phyloP scores from a whole-genome alignment of 805 yeast genomes.

The Metschnikowia cubensis region DNA sequence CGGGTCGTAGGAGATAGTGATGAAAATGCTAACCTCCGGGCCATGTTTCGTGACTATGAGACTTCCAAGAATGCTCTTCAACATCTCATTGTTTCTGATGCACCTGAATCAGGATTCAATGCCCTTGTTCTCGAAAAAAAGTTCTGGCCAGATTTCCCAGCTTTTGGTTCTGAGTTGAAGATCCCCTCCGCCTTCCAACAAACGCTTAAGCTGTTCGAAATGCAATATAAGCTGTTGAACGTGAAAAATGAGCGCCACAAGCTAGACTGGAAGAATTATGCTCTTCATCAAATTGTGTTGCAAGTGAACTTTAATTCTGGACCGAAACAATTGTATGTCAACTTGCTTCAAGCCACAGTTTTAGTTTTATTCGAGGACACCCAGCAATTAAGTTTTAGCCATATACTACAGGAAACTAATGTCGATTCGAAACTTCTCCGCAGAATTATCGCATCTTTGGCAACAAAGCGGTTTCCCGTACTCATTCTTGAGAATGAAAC shows the following conservation, averaged over 20 bases:
- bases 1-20: conserved; percentile 31
- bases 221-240: conserved; percentile 18
- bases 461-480: conserved; percentile 29
- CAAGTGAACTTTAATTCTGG: conserved; percentile 29
- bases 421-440: conserved; percentile 30
- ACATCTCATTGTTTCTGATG: background rate
- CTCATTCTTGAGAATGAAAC: conserved; percentile 15
- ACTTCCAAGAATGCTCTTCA: conserved; percentile 18
- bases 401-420: conserved; percentile 26
- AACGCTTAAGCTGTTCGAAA: conserved; percentile 21
- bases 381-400: conserved; percentile 17
- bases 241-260: conserved; percentile 23
- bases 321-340: conserved; percentile 32
- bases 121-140: conserved; percentile 32
- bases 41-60: conserved; percentile 34
- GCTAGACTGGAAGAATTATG: conserved; percentile 40
- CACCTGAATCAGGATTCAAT: conserved; percentile 21
- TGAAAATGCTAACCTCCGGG: conserved; percentile 24
- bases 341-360: conserved; percentile 43
- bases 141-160: conserved; percentile 41
- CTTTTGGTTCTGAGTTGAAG: conserved; percentile 16
- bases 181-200: conserved; percentile 23
- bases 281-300: conserved; percentile 39
- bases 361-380: conserved; percentile 34
- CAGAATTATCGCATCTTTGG: conserved; percentile 28